Conservation (phyloP, 495 filamentous ascomycete genomes). For the Pseudomonodictys pantanalensis region DNA sequence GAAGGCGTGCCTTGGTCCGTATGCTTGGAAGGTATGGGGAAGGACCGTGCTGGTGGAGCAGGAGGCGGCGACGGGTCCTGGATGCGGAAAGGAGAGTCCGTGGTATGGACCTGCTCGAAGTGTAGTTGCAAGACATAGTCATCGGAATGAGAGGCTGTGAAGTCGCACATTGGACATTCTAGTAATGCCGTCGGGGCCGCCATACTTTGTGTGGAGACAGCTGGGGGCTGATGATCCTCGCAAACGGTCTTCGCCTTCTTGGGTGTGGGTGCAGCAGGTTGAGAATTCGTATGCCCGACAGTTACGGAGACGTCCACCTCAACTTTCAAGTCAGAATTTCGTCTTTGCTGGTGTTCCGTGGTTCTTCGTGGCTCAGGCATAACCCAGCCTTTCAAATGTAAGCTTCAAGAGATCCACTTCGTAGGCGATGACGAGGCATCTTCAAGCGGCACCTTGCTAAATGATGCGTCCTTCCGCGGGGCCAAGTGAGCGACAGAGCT, state of each 20-base stretch:
- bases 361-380: slow-evolving; percentile 6
- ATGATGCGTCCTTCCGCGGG: neutral
- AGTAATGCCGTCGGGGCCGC: slow-evolving; percentile 12
- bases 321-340: neutral
- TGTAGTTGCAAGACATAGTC: slow-evolving; percentile 53
- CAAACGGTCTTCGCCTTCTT: neutral
- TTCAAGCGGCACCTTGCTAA: neutral
- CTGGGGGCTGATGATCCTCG: neutral
- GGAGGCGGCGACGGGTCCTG: slow-evolving; percentile 31
- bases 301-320: neutral
- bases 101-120: slow-evolving; percentile 56
- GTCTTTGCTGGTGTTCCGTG: slow-evolving; percentile 5
- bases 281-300: neutral
- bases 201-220: slow-evolving; percentile 1
- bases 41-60: slow-evolving; percentile 11
- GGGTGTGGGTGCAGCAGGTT: neutral
- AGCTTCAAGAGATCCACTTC: neutral
- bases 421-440: slow-evolving; percentile 12
- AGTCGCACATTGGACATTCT: slow-evolving; percentile 56
- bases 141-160: slow-evolving; percentile 46
- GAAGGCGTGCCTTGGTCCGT: slow-evolving; percentile 15
- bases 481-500: too few relatives aligned
- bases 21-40: slow-evolving; percentile 14
- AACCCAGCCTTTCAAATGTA: slow-evolving; percentile 8
- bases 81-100: slow-evolving; percentile 54